Conservation (phyloP, 306 rosid genomes). For the Purshia tridentata region DNA sequence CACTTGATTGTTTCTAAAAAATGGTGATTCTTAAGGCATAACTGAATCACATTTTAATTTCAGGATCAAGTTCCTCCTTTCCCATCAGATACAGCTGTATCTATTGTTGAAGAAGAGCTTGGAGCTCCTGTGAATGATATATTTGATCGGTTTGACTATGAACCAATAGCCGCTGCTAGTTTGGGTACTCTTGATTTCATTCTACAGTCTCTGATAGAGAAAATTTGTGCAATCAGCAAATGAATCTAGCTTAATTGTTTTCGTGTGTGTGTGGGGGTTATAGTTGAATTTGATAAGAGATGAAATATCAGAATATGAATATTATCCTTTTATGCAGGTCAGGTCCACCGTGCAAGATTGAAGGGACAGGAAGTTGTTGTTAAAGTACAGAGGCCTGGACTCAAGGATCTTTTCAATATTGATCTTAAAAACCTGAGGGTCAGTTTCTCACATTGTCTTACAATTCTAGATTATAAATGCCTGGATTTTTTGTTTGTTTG, state of each 20-base stretch:
- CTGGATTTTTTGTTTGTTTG: neutral
- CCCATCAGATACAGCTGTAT: conserved; percentile 83
- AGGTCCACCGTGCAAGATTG: conserved; percentile 95
- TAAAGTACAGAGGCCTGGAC: conserved; percentile 99
- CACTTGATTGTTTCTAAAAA: neutral
- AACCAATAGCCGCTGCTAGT: conserved; percentile 99
- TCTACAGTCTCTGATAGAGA: conserved; percentile 13
- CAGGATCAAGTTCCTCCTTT: conserved; percentile 99
- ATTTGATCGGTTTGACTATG: conserved; percentile 86
- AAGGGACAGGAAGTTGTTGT: conserved; percentile 81
- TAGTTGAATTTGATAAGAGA: conserved; percentile 20
- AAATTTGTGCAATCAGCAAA: conserved; percentile 9
- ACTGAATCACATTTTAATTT: conserved; percentile 29
- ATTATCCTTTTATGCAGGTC: conserved; percentile 62
- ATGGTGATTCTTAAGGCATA: conserved; percentile 23
- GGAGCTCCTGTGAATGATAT: conserved; percentile 63
- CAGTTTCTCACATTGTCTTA: conserved; percentile 42
- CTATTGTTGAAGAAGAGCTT: conserved; percentile 87
- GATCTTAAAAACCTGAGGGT: conserved; percentile 99
- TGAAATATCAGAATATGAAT: conserved; percentile 7
- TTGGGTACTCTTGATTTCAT: conserved; percentile 64
- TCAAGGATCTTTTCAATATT: conserved; percentile 90
- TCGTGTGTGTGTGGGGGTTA: neutral
- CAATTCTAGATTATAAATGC: neutral
- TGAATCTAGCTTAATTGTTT: neutral